Base-by-base conservation (phyloP, 441 rosid species). In the Corymbia citriodora region DNA sequence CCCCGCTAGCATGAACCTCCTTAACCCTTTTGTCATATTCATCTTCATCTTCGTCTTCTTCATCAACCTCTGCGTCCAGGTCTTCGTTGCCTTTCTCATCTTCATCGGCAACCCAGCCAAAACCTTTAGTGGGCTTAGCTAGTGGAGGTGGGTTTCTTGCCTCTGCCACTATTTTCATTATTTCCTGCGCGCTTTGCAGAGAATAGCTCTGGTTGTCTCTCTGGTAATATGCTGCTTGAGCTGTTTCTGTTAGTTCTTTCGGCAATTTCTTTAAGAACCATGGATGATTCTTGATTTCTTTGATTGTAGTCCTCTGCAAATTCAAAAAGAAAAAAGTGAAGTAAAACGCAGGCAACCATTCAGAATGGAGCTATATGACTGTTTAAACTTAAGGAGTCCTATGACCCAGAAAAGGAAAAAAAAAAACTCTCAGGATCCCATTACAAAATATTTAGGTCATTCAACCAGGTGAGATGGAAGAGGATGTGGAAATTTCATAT, bases 261-360 rank as follows among this genome's bases (percentile, higher is more conserved):
- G 99, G 99, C 91, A 98, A 92, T 93, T 96, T 98, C 97, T 97
- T 97, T 74, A 97, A 88, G 92, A 97, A 98, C 99, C 99, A 98
- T 2, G 99, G 97, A 53, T 97, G 99, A 91, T 86, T 96, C 93
- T 96, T 97, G 89, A 97, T 96, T 90, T 97, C 99, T 92, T 95
- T 92, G 55, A 97, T 90, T 5, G 97, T 92, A 81, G 95, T 96
- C 91, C 99, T 96, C 99, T 98, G 95, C 87, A 86, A 50, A 23
- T 52, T 54, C 50, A 29, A 49, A 88, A 55, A 40, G 17, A 81
- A 13, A 36, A 48, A 27, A 70, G 50, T 23, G 49, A 49, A 61
- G 65, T 87, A 48, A 57, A 82, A 21, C 81, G 36, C 19, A 59
- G 52, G 52, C 85, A 79, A 49, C 13, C 85, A 79, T 45, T 45